A percentile compares a stretch with the other conserved stretches of the same genome.
These are phyloP conservation scores for Calocybe gambosa DNA, from an alignment of 1,284 basidiomycete genomes.

Conservation along the genomic window DNA sequence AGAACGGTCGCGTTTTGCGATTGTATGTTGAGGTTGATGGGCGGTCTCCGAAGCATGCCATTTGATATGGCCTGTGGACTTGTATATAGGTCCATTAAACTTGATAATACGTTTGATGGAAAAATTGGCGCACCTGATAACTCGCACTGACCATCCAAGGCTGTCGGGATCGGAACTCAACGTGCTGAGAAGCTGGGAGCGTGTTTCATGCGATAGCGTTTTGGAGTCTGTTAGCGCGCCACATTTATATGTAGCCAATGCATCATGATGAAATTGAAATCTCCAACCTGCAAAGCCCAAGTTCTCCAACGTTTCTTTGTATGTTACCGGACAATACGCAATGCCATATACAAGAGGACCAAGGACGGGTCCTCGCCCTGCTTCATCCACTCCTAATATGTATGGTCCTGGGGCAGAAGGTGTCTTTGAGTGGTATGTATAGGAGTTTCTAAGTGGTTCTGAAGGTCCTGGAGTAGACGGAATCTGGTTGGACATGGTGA, in stretches of 20 bases:
- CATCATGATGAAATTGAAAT: too few relatives aligned
- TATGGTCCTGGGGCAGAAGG: constrained; percentile 64
- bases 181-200: constrained; percentile 55
- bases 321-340: constrained; percentile 84
- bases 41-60: constrained; percentile 83
- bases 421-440: constrained; percentile 75
- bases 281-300: constrained; percentile 83
- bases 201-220: constrained; percentile 71
- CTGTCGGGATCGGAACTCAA: constrained; percentile 62
- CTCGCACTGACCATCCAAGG: constrained; percentile 80
- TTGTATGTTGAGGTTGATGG: constrained; percentile 89
- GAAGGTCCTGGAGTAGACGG: constrained; percentile 53
- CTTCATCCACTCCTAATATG: constrained; percentile 95
- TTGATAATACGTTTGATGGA: not conserved
- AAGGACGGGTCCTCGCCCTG: constrained; percentile 89
- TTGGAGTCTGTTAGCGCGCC: constrained; percentile 71
- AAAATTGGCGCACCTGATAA: constrained; percentile 51
- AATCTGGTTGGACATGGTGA: constrained; percentile 19
- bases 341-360: constrained; percentile 95
- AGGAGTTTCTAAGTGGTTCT: constrained; percentile 62
- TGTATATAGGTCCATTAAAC: constrained; percentile 16
- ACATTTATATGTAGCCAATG: not conserved
- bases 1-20: constrained; percentile 88
- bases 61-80: constrained; percentile 90
- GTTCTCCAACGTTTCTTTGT: constrained; percentile 66